These are phyloP conservation scores for Scytalidium lignicola DNA, from an alignment of 2,329 filamentous ascomycete genomes.

Conservation along the genomic window DNA sequence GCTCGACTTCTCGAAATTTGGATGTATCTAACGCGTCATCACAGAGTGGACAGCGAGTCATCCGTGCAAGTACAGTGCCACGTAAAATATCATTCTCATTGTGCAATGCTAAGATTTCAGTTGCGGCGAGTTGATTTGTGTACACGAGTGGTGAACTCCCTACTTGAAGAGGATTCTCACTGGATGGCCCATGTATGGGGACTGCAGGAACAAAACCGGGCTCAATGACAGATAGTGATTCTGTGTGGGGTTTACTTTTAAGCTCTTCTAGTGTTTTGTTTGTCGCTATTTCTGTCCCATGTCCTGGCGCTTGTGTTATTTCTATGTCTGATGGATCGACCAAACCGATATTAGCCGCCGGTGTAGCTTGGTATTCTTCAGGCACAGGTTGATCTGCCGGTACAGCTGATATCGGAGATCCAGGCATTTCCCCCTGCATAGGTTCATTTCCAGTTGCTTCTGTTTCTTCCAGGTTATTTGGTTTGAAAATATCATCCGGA, in stretches of 20 bases:
- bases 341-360: no score
- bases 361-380: no score
- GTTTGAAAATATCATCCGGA: neutral
- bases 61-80: conserved; percentile 18
- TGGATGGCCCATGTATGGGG: conserved; percentile 14
- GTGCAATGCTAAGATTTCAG: conserved; percentile 14
- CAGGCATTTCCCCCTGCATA: no score
- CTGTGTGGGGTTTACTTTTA: conserved; percentile 14
- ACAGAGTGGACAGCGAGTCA: conserved; percentile 16
- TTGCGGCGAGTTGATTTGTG: conserved; percentile 16
- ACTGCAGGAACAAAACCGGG: conserved; percentile 17
- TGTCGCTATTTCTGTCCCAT: no score
- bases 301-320: no score
- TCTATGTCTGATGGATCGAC: no score
- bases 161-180: conserved; percentile 12
- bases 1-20: neutral
- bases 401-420: no score
- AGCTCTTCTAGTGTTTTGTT: conserved; percentile 6
- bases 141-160: conserved; percentile 16
- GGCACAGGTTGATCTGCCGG: no score
- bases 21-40: neutral
- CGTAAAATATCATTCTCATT: conserved; percentile 17
- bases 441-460: no score
- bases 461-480: no score
- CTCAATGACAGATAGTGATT: conserved; percentile 19